Evolutionary conservation across 306 rosid genomes (phyloP).

Genomic region (Canavalia gladiata): DNA sequence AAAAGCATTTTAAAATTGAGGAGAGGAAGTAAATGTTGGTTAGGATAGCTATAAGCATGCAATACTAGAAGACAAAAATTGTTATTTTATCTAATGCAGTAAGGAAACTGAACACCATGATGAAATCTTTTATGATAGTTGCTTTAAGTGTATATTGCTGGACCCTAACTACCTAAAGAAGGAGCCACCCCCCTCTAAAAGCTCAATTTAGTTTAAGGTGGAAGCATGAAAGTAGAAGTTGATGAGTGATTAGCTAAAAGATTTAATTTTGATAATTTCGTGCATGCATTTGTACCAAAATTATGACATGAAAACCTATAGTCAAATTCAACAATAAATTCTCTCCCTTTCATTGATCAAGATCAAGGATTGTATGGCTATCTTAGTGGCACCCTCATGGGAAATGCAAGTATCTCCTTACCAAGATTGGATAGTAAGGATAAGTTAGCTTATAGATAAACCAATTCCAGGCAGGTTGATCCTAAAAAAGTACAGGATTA

Average conservation of each 20-base stretch:
- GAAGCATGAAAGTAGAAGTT: neutral
- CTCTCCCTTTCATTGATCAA: slow-evolving; percentile 15
- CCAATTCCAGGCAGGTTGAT: neutral
- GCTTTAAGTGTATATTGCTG: neutral
- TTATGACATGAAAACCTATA: neutral
- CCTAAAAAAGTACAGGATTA: neutral
- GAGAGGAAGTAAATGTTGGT: neutral
- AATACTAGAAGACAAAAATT: neutral
- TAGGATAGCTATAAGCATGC: slow-evolving; percentile 19
- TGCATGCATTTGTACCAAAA: slow-evolving; percentile 8
- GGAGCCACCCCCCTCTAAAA: neutral
- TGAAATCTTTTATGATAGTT: slow-evolving; percentile 10
- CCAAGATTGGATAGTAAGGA: neutral
- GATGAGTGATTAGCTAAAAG: neutral
- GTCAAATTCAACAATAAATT: slow-evolving; percentile 24
- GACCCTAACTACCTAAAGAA: neutral
- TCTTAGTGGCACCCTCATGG: neutral
- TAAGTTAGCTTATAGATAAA: slow-evolving; percentile 6
- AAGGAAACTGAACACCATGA: slow-evolving; percentile 5
- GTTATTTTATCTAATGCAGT: neutral
- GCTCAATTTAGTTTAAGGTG: slow-evolving; percentile 1
- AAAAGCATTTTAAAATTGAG: slow-evolving; percentile 31
- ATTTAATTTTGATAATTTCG: neutral
- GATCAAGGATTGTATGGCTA: slow-evolving; percentile 14
- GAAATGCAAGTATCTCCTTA: neutral